These are phyloP conservation scores for Cytospora piceicola DNA, from an alignment of 2,329 filamentous ascomycete genomes.

Conservation along the genomic window DNA sequence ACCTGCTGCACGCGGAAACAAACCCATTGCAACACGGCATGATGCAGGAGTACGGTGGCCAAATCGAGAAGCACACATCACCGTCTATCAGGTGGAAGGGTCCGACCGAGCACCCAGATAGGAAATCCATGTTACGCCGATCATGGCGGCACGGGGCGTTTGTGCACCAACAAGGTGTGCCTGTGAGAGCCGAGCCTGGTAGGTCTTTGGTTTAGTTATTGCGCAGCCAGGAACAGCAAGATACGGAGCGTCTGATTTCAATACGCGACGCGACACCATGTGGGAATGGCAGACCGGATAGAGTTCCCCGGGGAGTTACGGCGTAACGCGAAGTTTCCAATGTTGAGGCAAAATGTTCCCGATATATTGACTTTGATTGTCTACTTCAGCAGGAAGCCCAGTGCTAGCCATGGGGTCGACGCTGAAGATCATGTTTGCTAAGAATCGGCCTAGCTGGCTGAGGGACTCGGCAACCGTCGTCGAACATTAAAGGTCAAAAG, in stretches of 20 bases:
- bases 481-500: too few relatives aligned
- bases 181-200: background rate
- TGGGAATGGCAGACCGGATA: background rate
- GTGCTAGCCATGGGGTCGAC: background rate
- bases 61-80: too few relatives aligned
- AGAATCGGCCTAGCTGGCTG: background rate
- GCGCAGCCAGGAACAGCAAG: background rate
- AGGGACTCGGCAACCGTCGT: background rate
- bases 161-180: background rate
- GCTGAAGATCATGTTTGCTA: too few relatives aligned
- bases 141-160: too few relatives aligned
- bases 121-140: too few relatives aligned
- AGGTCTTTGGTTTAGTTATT: background rate
- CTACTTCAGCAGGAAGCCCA: background rate
- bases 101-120: too few relatives aligned
- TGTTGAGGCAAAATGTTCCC: background rate
- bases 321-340: background rate
- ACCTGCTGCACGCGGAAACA: too few relatives aligned
- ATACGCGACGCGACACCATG: background rate
- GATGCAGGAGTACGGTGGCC: too few relatives aligned
- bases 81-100: too few relatives aligned
- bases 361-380: background rate
- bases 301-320: background rate
- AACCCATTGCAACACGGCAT: too few relatives aligned
- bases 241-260: background rate